These are phyloP conservation scores for Phytopythium aichiense DNA, from an alignment of 352 stramenopile genomes.

Conservation along the genomic window DNA sequence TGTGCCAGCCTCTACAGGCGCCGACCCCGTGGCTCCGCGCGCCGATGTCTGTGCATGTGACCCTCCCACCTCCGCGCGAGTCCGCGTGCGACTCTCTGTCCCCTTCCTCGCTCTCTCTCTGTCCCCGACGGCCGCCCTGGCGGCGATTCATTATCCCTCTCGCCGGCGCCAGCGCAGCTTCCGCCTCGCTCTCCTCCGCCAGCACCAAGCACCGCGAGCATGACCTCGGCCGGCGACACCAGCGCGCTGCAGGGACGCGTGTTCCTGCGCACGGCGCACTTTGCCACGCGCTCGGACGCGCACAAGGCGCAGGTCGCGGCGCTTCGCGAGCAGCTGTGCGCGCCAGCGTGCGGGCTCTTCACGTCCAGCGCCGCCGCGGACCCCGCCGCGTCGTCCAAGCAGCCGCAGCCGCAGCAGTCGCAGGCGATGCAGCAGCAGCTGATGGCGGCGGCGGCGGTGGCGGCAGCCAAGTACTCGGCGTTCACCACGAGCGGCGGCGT, in stretches of 20 bases:
- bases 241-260: conserved; percentile 5
- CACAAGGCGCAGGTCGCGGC: conserved; percentile 5
- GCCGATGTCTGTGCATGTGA: not conserved
- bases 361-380: not conserved
- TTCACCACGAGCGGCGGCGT: conserved; percentile 4
- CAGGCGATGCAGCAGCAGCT: conserved; percentile 6
- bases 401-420: not conserved
- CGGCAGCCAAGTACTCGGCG: conserved; percentile 1
- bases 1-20: not conserved
- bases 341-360: not conserved
- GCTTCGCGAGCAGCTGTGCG: conserved; percentile 3
- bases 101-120: not conserved
- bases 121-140: not conserved
- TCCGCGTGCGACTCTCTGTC: conserved; percentile 3
- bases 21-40: not conserved
- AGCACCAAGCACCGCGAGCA: not conserved
- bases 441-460: not conserved
- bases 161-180: not conserved
- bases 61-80: not conserved
- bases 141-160: not conserved
- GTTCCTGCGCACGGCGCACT: conserved; percentile 5
- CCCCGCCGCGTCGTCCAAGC: not conserved
- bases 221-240: not conserved
- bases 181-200: not conserved
- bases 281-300: conserved; percentile 4